A percentile compares a stretch with the other conserved stretches of the same genome.
phyloP scores from a whole-genome alignment of 257 asterid genomes.

The Orobanche coerulescens region DNA sequence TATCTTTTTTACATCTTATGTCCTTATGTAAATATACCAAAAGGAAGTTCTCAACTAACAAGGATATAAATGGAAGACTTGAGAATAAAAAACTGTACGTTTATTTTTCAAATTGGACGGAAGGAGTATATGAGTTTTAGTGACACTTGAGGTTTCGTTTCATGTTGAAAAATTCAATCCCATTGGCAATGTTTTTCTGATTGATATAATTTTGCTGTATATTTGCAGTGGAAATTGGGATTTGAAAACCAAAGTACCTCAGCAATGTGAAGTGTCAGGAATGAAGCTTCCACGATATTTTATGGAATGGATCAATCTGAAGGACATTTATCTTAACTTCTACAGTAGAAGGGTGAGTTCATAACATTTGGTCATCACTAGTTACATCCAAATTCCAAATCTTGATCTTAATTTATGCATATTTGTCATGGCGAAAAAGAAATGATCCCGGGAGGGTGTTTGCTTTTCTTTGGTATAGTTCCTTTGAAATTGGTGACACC shows the following conservation, averaged over 20 bases:
- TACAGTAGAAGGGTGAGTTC: slow-evolving; percentile 66
- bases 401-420: background rate
- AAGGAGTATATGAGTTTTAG: too few species aligned
- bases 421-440: background rate
- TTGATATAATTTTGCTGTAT: slow-evolving; percentile 22
- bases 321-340: slow-evolving; percentile 80
- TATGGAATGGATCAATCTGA: slow-evolving; percentile 94
- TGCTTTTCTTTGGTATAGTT: background rate
- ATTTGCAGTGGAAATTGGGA: slow-evolving; percentile 87
- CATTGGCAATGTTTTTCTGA: slow-evolving; percentile 9
- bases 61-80: too few species aligned
- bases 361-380: background rate
- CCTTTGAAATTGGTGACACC: too few species aligned
- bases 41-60: too few species aligned
- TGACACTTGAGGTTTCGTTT: background rate
- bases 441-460: background rate
- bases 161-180: background rate
- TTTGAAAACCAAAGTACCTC: slow-evolving; percentile 82
- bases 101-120: too few species aligned
- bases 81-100: too few species aligned
- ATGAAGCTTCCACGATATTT: slow-evolving; percentile 73
- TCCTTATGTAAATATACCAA: too few species aligned
- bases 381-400: background rate
- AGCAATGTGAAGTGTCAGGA: slow-evolving; percentile 65
- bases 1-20: too few species aligned